Conservation (phyloP, 495 filamentous ascomycete species). For the Penicillium waksmanii region DNA sequence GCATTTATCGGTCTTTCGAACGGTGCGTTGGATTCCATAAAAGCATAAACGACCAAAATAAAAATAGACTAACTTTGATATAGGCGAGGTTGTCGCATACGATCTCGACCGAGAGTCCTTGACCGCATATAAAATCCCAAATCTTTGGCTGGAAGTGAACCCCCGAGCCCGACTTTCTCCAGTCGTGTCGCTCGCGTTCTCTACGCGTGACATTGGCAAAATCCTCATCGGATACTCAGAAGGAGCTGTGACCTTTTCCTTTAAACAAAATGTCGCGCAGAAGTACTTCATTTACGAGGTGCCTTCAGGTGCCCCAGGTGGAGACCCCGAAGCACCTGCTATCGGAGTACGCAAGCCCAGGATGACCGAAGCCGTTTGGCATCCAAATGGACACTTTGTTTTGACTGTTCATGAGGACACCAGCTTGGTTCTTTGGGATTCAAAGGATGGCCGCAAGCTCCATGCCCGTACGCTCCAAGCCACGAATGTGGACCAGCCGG, state of each 20-base stretch:
- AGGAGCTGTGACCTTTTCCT: slow-evolving; percentile 86
- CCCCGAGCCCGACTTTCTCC: slow-evolving; percentile 58
- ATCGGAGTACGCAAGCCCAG: slow-evolving; percentile 64
- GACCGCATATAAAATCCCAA: slow-evolving; percentile 77
- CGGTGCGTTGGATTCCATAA: slow-evolving; percentile 45
- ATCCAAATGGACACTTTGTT: slow-evolving; percentile 91
- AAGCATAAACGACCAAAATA: background rate
- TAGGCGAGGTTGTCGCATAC: slow-evolving; percentile 81
- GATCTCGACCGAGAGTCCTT: slow-evolving; percentile 82
- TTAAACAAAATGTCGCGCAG: slow-evolving; percentile 80
- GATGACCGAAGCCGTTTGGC: slow-evolving; percentile 84
- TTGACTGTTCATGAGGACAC: slow-evolving; percentile 87
- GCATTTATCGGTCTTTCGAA: slow-evolving; percentile 75
- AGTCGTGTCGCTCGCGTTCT: slow-evolving; percentile 77
- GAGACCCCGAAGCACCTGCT: slow-evolving; percentile 62
- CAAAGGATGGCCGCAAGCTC: slow-evolving; percentile 84
- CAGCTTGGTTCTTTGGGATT: slow-evolving; percentile 91
- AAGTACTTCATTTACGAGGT: slow-evolving; percentile 84
- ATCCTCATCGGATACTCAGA: slow-evolving; percentile 85
- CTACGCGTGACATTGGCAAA: slow-evolving; percentile 91
- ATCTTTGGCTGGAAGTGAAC: slow-evolving; percentile 76
- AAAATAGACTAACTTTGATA: background rate
- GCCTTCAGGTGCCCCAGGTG: slow-evolving; percentile 84
- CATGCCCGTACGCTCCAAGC: slow-evolving; percentile 80
- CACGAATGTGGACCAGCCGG: slow-evolving; percentile 67